These are phyloP conservation scores for Verbena officinalis DNA, from an alignment of 257 asterid genomes.

Conservation along the genomic window DNA sequence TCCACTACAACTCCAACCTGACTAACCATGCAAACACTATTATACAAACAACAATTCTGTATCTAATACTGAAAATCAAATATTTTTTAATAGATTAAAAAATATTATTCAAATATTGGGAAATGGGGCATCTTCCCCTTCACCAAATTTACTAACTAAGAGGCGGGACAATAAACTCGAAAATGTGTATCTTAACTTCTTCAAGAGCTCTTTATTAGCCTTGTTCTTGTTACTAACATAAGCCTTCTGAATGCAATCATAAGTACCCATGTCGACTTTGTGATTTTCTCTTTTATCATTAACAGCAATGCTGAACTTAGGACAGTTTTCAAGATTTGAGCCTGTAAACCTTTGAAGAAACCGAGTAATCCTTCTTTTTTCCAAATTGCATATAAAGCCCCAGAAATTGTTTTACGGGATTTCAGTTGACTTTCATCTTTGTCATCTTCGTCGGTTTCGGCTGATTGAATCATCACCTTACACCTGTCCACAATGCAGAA, in stretches of 20 bases:
- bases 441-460: slow-evolving; percentile 56
- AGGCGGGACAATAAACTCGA: background rate
- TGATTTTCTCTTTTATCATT: slow-evolving; percentile 89
- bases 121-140: too few relatives aligned
- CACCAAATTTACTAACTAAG: too few relatives aligned
- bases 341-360: slow-evolving; percentile 83
- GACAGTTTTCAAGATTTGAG: slow-evolving; percentile 88
- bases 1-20: background rate
- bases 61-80: too few relatives aligned
- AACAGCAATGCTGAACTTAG: slow-evolving; percentile 81
- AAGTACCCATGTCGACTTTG: slow-evolving; percentile 77
- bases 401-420: slow-evolving; percentile 58
- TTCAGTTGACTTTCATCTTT: slow-evolving; percentile 32
- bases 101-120: too few relatives aligned
- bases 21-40: background rate
- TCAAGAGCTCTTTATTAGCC: slow-evolving; percentile 63
- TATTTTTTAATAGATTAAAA: background rate
- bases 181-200: slow-evolving; percentile 11
- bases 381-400: slow-evolving; percentile 63
- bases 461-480: slow-evolving; percentile 87
- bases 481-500: slow-evolving; percentile 47
- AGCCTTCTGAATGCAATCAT: slow-evolving; percentile 64
- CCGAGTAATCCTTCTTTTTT: slow-evolving; percentile 78
- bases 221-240: slow-evolving; percentile 47
- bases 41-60: background rate